Evolutionary conservation across 805 yeast genomes (phyloP).

Genomic region (Pachysolen tannophilus): DNA sequence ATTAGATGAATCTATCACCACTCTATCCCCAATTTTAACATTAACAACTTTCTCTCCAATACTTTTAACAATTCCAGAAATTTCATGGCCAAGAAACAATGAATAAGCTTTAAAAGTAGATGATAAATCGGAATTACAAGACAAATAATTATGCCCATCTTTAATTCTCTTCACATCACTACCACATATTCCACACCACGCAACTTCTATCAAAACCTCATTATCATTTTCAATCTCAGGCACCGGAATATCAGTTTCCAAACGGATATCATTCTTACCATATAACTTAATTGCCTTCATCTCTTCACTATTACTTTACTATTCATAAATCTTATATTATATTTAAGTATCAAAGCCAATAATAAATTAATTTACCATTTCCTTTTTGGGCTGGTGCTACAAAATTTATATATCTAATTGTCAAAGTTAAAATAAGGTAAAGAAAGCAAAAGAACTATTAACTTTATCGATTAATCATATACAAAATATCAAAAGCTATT

Average conservation of each 20-base stretch:
- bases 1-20: constrained; percentile 36
- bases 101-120: constrained; percentile 33
- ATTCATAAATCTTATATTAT: too few species aligned
- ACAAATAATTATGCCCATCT: constrained; percentile 46
- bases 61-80: constrained; percentile 35
- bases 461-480: too few species aligned
- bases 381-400: too few species aligned
- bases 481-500: too few species aligned
- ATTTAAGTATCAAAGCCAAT: too few species aligned
- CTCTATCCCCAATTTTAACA: constrained; percentile 40
- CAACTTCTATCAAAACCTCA: constrained; percentile 36
- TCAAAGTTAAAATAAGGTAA: too few species aligned
- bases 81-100: constrained; percentile 47
- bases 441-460: too few species aligned
- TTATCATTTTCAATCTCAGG: constrained; percentile 28
- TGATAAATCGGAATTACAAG: constrained; percentile 24
- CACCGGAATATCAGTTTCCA: constrained; percentile 16
- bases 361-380: too few species aligned
- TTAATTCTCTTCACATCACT: constrained; percentile 40
- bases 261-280: constrained; percentile 15
- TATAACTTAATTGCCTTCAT: constrained; percentile 18
- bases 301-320: too few species aligned
- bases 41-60: constrained; percentile 34
- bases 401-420: too few species aligned
- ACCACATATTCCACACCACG: constrained; percentile 53